Conservation (phyloP, 2,329 filamentous ascomycete genomes). For the Phaeosphaeriaceae sp. region DNA sequence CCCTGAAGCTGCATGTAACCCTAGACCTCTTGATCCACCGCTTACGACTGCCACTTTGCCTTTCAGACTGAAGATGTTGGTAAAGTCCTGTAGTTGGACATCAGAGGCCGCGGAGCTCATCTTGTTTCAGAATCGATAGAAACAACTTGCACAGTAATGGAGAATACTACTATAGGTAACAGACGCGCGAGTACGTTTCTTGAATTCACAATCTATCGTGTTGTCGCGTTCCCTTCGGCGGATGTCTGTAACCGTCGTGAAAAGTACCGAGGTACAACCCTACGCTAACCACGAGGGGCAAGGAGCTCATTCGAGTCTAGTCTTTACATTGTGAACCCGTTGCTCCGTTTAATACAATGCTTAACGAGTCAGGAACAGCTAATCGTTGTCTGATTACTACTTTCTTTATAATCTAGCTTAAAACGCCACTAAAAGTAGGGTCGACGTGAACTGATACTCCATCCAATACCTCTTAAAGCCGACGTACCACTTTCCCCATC, state of each 20-base stretch:
- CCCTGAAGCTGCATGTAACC: conserved; percentile 46
- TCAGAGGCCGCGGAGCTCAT: conserved; percentile 37
- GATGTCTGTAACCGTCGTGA: not conserved
- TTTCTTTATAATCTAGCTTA: too few relatives aligned
- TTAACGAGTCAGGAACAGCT: not conserved
- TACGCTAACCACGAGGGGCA: conserved; percentile 8
- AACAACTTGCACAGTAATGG: not conserved
- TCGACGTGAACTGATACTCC: too few relatives aligned
- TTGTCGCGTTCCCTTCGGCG: conserved; percentile 6
- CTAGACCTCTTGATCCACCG: conserved; percentile 45
- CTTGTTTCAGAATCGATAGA: not conserved
- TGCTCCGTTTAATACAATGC: not conserved
- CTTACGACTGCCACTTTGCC: conserved; percentile 46
- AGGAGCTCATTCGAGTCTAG: not conserved
- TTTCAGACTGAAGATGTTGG: conserved; percentile 44
- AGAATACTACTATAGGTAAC: not conserved
- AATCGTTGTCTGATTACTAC: not conserved
- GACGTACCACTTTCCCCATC: too few relatives aligned
- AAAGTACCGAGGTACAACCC: conserved; percentile 12
- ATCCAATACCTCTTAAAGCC: too few relatives aligned
- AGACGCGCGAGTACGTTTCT: too few relatives aligned
- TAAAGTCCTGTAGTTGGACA: conserved; percentile 43
- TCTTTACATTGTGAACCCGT: not conserved
- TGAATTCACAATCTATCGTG: not conserved
- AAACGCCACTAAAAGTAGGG: too few relatives aligned